These are phyloP conservation scores for Ceratocystis ficicola DNA, from an alignment of 2,329 filamentous ascomycete genomes.

Conservation along the genomic window DNA sequence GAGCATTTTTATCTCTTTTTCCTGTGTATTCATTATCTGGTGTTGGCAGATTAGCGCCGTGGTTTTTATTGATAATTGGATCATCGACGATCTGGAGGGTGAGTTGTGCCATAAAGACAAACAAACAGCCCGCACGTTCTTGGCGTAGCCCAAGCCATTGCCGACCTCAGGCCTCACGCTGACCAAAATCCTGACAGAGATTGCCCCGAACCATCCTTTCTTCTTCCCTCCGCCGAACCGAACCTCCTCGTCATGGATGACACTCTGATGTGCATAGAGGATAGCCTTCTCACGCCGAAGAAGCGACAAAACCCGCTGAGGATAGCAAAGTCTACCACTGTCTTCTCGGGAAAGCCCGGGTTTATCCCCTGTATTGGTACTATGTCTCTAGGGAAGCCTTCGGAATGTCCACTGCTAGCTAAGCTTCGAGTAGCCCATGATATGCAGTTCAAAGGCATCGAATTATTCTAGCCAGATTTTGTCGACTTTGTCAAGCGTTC, in stretches of 20 bases:
- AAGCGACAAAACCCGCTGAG: background rate
- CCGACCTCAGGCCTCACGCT: background rate
- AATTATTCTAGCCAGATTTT: slow-evolving; percentile 25
- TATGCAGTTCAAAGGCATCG: slow-evolving; percentile 24
- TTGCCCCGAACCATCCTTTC: background rate
- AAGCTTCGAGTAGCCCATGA: slow-evolving; percentile 23
- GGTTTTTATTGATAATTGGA: background rate
- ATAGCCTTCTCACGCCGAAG: background rate
- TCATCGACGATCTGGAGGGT: slow-evolving; percentile 1
- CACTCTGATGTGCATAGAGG: slow-evolving; percentile 3
- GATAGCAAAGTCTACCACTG: background rate
- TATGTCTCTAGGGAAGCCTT: slow-evolving; percentile 24
- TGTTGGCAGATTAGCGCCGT: background rate
- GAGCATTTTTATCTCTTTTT: slow-evolving; percentile 1
- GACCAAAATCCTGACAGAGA: background rate
- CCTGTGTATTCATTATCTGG: background rate
- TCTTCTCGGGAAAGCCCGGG: slow-evolving; percentile 5
- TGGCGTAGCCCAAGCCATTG: background rate
- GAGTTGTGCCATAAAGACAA: background rate
- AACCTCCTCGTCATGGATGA: background rate
- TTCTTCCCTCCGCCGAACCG: background rate
- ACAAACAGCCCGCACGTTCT: background rate
- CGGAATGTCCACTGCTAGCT: slow-evolving; percentile 22
- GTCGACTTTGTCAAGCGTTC: slow-evolving; percentile 10
- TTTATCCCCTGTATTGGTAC: slow-evolving; percentile 24